Evolutionary conservation across 805 yeast species (phyloP).

Genomic region (Kluyveromyces wickerhamii): DNA sequence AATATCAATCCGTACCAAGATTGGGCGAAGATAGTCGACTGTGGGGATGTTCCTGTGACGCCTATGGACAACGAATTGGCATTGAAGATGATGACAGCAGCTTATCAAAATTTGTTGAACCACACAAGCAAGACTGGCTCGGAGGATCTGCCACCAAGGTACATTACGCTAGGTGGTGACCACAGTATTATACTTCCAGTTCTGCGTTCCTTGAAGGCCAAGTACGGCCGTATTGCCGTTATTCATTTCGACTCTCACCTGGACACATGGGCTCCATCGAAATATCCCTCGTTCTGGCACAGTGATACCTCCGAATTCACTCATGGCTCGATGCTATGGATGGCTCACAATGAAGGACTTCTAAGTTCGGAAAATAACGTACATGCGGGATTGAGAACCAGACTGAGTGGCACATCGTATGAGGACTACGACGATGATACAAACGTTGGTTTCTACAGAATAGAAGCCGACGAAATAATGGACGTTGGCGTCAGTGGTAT

Average conservation of each 20-base stretch:
- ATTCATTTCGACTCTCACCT: constrained; percentile 82
- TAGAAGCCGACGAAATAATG: constrained; percentile 70
- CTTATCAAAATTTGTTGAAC: constrained; percentile 45
- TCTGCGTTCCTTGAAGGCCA: constrained; percentile 50
- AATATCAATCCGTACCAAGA: constrained; percentile 50
- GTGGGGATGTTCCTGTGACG: constrained; percentile 62
- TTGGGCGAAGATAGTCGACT: constrained; percentile 51
- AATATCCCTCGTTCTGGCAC: constrained; percentile 58
- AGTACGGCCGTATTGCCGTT: constrained; percentile 62
- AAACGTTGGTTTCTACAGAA: constrained; percentile 58
- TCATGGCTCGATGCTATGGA: constrained; percentile 85
- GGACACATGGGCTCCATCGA: constrained; percentile 72
- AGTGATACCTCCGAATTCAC: constrained; percentile 54
- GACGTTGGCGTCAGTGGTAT: constrained; percentile 55
- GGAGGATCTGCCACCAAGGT: constrained; percentile 43
- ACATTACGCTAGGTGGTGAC: constrained; percentile 75
- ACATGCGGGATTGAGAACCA: constrained; percentile 73
- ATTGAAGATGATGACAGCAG: constrained; percentile 50
- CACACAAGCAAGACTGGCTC: constrained; percentile 21
- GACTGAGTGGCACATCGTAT: constrained; percentile 52
- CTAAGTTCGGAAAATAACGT: constrained; percentile 46
- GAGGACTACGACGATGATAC: constrained; percentile 62
- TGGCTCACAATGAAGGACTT: constrained; percentile 64
- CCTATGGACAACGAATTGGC: constrained; percentile 63
- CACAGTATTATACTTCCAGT: constrained; percentile 72